These are phyloP conservation scores for Dictyostelium intermedium DNA, from an alignment of 78 protist species.

Conservation along the genomic window DNA sequence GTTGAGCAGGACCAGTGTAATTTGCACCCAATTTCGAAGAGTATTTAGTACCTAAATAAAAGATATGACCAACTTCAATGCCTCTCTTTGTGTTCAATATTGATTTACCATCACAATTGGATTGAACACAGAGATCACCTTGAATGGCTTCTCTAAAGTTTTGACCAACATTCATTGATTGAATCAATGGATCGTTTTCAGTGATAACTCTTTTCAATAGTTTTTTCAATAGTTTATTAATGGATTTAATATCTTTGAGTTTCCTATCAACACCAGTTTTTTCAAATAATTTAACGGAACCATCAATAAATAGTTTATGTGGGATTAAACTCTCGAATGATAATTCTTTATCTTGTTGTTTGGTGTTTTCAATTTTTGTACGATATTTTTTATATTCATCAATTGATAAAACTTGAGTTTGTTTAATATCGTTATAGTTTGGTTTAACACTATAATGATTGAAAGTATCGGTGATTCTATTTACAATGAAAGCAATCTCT, in stretches of 20 bases:
- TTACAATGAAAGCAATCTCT: neutral
- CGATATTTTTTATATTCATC: neutral
- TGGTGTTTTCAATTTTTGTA: neutral
- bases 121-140: conserved; percentile 43
- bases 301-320: neutral
- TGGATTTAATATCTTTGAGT: neutral
- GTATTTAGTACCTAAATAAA: conserved; percentile 75
- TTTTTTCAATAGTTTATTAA: neutral
- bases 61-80: conserved; percentile 84
- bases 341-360: neutral
- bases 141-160: neutral
- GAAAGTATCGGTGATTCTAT: neutral
- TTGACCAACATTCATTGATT: neutral
- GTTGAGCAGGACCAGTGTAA: neutral
- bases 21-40: conserved; percentile 1
- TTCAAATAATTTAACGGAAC: neutral
- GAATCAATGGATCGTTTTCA: neutral
- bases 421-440: conserved; percentile 4
- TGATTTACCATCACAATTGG: neutral
- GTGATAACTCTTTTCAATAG: neutral
- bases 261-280: neutral
- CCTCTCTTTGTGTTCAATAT: conserved; percentile 4
- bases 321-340: neutral
- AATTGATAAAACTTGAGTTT: neutral
- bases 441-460: conserved; percentile 16